Base-by-base conservation (phyloP, 164 flowering plant genomes). In the Nymphaea thermarum region DNA sequence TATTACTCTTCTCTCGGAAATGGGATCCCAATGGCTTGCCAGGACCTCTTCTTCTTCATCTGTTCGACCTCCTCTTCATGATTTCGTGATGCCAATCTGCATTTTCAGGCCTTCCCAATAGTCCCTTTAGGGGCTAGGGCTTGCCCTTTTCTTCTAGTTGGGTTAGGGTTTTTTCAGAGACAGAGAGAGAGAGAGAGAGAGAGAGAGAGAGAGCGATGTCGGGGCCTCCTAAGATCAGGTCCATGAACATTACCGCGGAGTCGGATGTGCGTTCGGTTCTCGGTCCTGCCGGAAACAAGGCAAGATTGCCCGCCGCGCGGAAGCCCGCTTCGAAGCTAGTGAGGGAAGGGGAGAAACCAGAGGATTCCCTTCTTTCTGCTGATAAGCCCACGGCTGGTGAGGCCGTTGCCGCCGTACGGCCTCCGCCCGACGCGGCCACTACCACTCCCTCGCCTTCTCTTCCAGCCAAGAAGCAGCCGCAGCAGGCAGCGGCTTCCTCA, bases 261-360 rank as follows among this genome's bases (percentile, higher is more conserved):
- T 79, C 89, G n/a, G 87, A 88, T 65, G 70, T 64, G n/a, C 74
- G 86, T 72, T 79, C 84, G 0, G 84, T 82, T 45, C 80, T 85
- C 11, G 89, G 82, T 51, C 86, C 83, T 2, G 81, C 84, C 16
- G 88, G 85, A 10, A 83, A 81, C 78, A 87, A 84, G 74, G 73
- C 81, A 17, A 81, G 85, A 45, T 74, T 80, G 3, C 8, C 77
- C 44, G 65, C 55, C 68, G n/a, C 82, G 4, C 76, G 78, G 59
- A 85, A 81, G 68, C 79, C 84, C 1, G 77, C 68, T 15, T 73
- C 80, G 4, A 86, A 85, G 70, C 80, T 82, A 41, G 69, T 70
- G 45, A 78, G 82, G 61, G 83, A 84, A 75, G 75, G 63, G 18
- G 89, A 81, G 67, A 77, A 65, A 67, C 64, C 74, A 0, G 78